These are phyloP conservation scores for Geotrichum klebahnii DNA, from an alignment of 1,139 yeast species.

Conservation along the genomic window DNA sequence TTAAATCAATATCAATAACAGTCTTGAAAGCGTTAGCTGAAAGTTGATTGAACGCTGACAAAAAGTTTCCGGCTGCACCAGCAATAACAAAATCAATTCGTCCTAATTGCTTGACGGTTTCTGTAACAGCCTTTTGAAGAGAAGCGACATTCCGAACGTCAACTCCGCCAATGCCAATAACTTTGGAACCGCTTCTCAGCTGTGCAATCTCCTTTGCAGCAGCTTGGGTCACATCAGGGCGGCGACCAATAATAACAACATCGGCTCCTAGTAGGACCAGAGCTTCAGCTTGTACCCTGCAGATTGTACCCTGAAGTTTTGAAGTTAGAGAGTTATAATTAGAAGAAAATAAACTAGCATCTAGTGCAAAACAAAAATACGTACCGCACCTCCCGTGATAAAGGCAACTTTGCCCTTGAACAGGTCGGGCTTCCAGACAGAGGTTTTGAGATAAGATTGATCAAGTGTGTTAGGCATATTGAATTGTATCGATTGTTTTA, in stretches of 20 bases:
- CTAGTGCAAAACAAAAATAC: background rate
- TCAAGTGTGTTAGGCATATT: slow-evolving; percentile 22
- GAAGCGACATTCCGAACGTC: slow-evolving; percentile 71
- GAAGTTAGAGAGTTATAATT: background rate
- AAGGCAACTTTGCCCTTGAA: slow-evolving; percentile 82
- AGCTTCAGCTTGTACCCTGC: slow-evolving; percentile 82
- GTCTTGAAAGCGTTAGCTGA: slow-evolving; percentile 83
- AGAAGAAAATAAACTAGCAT: background rate
- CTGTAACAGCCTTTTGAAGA: slow-evolving; percentile 56
- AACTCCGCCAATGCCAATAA: slow-evolving; percentile 60
- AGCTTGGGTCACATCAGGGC: slow-evolving; percentile 54
- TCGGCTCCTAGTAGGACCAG: slow-evolving; percentile 76
- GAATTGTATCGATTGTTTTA: no score
- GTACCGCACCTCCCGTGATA: slow-evolving; percentile 81
- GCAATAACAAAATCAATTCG: slow-evolving; percentile 79
- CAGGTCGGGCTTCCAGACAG: slow-evolving; percentile 53
- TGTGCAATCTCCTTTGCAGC: slow-evolving; percentile 63
- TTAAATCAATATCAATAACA: slow-evolving; percentile 75
- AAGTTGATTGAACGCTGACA: slow-evolving; percentile 71
- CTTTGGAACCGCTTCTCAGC: slow-evolving; percentile 58
- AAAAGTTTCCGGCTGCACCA: slow-evolving; percentile 93
- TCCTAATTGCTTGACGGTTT: slow-evolving; percentile 63
- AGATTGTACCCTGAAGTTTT: slow-evolving; percentile 60
- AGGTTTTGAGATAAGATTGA: slow-evolving; percentile 30
- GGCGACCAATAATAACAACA: slow-evolving; percentile 81